Percentiles rank a stretch among this genome's conserved stretches.
These are phyloP conservation scores for Metarhizium guizhouense DNA, from an alignment of 2,329 filamentous ascomycete species.

Conservation along the genomic window DNA sequence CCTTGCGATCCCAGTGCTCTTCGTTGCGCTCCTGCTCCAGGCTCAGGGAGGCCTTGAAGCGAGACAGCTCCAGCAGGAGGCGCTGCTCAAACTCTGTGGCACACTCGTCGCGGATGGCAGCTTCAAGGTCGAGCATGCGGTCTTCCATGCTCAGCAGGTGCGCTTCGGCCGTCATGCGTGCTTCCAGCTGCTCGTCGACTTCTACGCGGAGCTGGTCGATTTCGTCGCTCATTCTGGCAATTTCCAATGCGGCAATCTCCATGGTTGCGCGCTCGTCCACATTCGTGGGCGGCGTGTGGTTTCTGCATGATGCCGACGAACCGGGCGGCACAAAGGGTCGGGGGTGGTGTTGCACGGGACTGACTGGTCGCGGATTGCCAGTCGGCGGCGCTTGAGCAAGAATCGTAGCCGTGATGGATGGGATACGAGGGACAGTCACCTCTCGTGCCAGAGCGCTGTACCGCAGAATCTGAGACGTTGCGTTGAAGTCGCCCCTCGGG, in stretches of 20 bases:
- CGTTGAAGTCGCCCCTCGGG: conserved; percentile 87
- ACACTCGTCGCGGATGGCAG: conserved; percentile 81
- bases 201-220: conserved; percentile 65
- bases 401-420: conserved; percentile 70
- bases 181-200: conserved; percentile 61
- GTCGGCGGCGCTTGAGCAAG: conserved; percentile 25
- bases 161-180: conserved; percentile 62
- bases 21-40: conserved; percentile 73
- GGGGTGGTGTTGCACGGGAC: conserved; percentile 21
- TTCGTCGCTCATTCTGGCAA: conserved; percentile 63
- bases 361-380: conserved; percentile 15
- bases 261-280: conserved; percentile 59
- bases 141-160: conserved; percentile 64
- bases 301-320: conserved; percentile 23
- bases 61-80: conserved; percentile 62
- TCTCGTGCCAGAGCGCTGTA: conserved; percentile 91
- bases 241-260: conserved; percentile 72
- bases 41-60: conserved; percentile 75
- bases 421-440: conserved; percentile 82
- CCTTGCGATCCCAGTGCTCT: conserved; percentile 80
- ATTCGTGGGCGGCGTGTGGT: conserved; percentile 29
- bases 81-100: conserved; percentile 76
- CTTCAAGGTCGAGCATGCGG: conserved; percentile 59
- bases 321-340: conserved; percentile 34
- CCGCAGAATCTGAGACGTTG: conserved; percentile 88